Evolutionary conservation across 495 filamentous ascomycete genomes (phyloP), one percentile per base, ranked within the genome.

Genomic region (Tuber umbilicatum): DNA sequence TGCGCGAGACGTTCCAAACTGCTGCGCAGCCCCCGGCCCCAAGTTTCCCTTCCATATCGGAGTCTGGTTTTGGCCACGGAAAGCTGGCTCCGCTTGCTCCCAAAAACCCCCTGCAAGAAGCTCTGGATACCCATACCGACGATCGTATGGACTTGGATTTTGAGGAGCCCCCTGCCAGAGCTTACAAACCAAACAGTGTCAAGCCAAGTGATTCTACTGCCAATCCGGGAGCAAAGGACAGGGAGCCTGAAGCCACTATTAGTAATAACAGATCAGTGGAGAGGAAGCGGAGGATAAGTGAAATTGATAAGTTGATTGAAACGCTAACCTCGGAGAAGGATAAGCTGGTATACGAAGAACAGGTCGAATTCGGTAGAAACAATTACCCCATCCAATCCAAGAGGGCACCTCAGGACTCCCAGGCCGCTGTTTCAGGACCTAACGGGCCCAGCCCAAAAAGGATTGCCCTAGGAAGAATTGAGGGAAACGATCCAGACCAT

Each of bases 61-160:
- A 72, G 71, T 72, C 77, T 14, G 72, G 78, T 41, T 74, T 76
- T 19, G 75, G 77, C 60, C 70, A 68, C 21, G 68, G 23, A 23
- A 72, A 67, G 42, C 37, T 47, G 21, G 55, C 67, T 14, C 77
- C 77, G 7, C 69, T 78, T 69, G 77, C 77, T 5, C 77, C 55
- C 55, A 64, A 64, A 27, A 31, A 64, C 27, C 55, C 12, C 31
- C n/a, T 64, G 7, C 55, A 4, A 31, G 55, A 64, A 31, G 10
- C 55, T 64, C 16, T 64, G 12, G 27, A 64, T 31, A 27, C 55
- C 55, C n/a, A 27, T 64, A 31, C 10, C 2, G 55, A 64, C 27
- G 55, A 64, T 31, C 55, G 55, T 5, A 64, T 64, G 55, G 55
- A 64, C n/a, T 64, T 64, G 10, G 55, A 64, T 31, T 31, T 64